These are phyloP conservation scores for Candida corydali DNA, from an alignment of 805 yeast genomes.

Conservation along the genomic window DNA sequence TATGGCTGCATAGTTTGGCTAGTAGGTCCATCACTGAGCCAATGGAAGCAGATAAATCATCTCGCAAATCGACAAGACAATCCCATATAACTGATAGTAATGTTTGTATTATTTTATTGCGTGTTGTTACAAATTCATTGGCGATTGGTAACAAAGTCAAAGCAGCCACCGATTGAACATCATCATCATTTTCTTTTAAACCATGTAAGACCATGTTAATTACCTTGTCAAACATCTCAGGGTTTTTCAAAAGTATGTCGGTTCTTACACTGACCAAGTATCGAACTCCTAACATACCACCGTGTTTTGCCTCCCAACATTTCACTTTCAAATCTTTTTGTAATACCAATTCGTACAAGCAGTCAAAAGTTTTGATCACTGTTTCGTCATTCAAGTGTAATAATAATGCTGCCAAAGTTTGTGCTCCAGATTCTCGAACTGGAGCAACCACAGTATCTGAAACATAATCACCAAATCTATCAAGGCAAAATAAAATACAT, in stretches of 20 bases:
- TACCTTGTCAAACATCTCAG: conserved; percentile 62
- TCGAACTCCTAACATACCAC: conserved; percentile 90
- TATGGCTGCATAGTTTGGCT: conserved; percentile 80
- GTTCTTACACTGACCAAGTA: conserved; percentile 89
- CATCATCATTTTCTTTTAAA: conserved; percentile 62
- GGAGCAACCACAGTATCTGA: conserved; percentile 98
- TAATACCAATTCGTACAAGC: conserved; percentile 63
- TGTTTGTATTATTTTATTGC: conserved; percentile 46
- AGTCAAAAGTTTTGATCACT: conserved; percentile 59
- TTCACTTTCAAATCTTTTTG: conserved; percentile 50
- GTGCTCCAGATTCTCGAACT: conserved; percentile 95
- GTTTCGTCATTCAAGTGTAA: conserved; percentile 63
- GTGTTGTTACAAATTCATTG: conserved; percentile 70
- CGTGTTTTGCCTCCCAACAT: conserved; percentile 97
- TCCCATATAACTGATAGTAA: conserved; percentile 80
- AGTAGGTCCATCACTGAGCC: conserved; percentile 94
- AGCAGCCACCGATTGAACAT: conserved; percentile 96
- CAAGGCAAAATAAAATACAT: conserved; percentile 83
- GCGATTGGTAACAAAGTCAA: conserved; percentile 90
- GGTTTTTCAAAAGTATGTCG: conserved; percentile 61
- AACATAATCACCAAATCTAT: conserved; percentile 94
- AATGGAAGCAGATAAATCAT: conserved; percentile 90
- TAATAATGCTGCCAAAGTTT: conserved; percentile 83
- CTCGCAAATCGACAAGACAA: conserved; percentile 76
- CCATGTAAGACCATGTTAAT: conserved; percentile 87